Conservation (phyloP, 1,139 yeast genomes). For the Hansenula sp. region DNA sequence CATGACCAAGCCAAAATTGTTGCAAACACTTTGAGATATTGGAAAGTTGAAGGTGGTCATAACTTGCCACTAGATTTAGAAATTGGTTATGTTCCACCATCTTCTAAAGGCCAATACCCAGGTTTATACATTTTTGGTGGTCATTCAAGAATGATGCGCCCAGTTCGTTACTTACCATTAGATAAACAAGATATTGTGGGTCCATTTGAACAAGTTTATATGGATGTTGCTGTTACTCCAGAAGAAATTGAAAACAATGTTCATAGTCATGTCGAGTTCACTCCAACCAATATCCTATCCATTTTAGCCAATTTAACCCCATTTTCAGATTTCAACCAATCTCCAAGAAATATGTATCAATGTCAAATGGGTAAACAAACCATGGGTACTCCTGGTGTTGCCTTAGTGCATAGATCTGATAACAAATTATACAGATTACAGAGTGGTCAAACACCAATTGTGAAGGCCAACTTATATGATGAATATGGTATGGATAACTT, state of each 20-base stretch:
- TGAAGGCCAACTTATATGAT: constrained; percentile 88
- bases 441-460: constrained; percentile 96
- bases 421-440: constrained; percentile 91
- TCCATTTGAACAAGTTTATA: constrained; percentile 96
- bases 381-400: constrained; percentile 99
- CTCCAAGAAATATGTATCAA: constrained; percentile 99
- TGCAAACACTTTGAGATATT: constrained; percentile 85
- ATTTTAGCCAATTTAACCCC: constrained; percentile 96
- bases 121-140: constrained; percentile 92
- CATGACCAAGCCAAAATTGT: constrained; percentile 84
- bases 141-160: constrained; percentile 92
- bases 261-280: constrained; percentile 90
- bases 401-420: constrained; percentile 87
- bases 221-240: constrained; percentile 94
- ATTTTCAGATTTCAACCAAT: constrained; percentile 96
- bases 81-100: constrained; percentile 94
- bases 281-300: constrained; percentile 92
- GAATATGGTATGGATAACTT: constrained; percentile 97
- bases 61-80: constrained; percentile 83
- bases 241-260: constrained; percentile 78
- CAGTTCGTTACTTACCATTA: constrained; percentile 85
- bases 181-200: constrained; percentile 86
- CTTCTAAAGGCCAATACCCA: constrained; percentile 94
- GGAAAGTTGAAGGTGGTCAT: constrained; percentile 84
- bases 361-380: constrained; percentile 99